Percentiles rank a stretch among this genome's conserved stretches.
These are phyloP conservation scores for Marchantia paleacea DNA, from an alignment of 225 moss, liverwort and hornwort genomes.

Conservation along the genomic window DNA sequence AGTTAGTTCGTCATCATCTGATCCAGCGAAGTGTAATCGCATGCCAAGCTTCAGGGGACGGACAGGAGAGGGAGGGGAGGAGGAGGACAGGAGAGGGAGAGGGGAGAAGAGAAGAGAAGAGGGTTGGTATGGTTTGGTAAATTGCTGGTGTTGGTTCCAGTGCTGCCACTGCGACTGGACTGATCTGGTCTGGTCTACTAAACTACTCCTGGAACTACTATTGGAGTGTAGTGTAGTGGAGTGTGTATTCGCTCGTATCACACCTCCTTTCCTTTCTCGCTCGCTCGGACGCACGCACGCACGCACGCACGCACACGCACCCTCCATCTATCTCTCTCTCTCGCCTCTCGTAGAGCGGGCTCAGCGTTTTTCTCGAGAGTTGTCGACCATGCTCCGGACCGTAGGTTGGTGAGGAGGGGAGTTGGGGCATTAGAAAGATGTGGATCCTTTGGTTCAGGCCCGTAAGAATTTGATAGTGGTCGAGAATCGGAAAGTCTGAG, in stretches of 20 bases:
- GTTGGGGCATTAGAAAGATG: slow-evolving; percentile 4
- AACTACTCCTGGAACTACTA: neutral
- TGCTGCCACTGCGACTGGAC: neutral
- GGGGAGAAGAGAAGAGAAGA: neutral
- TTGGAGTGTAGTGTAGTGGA: neutral
- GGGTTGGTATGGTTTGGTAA: slow-evolving; percentile 3
- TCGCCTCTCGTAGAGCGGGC: neutral
- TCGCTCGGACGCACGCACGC: neutral
- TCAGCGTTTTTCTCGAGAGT: neutral
- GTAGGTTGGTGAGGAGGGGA: neutral
- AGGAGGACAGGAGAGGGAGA: too few relatives aligned
- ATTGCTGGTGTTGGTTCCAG: neutral
- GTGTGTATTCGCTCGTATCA: neutral
- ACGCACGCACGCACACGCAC: neutral
- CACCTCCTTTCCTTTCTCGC: neutral
- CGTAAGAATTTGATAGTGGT: slow-evolving; percentile 21
- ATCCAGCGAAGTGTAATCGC: neutral
- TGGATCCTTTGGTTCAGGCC: slow-evolving; percentile 20
- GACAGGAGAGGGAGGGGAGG: too few relatives aligned
- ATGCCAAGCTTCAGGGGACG: neutral
- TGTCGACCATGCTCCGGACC: slow-evolving; percentile 8
- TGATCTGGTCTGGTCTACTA: neutral
- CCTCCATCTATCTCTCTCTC: too few relatives aligned
- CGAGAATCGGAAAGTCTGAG: neutral
- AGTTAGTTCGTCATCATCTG: slow-evolving; percentile 1